Evolutionary conservation across 768 basidiomycete genomes (phyloP).

Genomic region (Russula sp.): DNA sequence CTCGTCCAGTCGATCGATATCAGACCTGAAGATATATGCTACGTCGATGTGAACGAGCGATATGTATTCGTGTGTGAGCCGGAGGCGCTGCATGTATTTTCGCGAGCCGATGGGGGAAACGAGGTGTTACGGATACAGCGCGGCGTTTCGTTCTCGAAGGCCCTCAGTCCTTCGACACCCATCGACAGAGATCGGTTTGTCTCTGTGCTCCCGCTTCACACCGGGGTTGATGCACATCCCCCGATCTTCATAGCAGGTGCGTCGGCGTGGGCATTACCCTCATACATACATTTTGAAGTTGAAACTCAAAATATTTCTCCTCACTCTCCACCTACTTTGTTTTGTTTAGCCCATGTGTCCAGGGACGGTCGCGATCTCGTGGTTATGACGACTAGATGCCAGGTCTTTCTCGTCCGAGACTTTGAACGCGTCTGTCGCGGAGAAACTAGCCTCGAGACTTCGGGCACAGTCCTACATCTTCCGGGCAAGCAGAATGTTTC

Average conservation of each 20-base stretch:
- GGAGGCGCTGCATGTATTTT: slow-evolving; percentile 51
- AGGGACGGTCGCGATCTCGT: slow-evolving; percentile 39
- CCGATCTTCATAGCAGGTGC: slow-evolving; percentile 17
- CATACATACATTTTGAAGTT: neutral
- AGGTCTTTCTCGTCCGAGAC: slow-evolving; percentile 38
- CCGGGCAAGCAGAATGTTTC: neutral
- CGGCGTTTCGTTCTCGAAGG: neutral
- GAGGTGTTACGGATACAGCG: slow-evolving; percentile 41
- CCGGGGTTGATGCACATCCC: neutral
- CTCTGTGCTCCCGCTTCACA: neutral
- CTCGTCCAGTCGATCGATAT: slow-evolving; percentile 49
- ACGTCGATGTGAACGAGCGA: slow-evolving; percentile 60
- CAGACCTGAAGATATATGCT: slow-evolving; percentile 41
- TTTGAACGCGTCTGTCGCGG: slow-evolving; percentile 35
- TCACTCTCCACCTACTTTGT: neutral
- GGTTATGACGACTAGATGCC: slow-evolving; percentile 30
- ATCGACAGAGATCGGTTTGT: slow-evolving; percentile 16
- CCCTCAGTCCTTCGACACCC: neutral
- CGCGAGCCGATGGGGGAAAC: slow-evolving; percentile 43
- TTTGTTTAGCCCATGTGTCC: slow-evolving; percentile 40
- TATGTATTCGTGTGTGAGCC: slow-evolving; percentile 61
- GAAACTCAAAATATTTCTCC: neutral
- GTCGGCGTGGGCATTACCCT: neutral
- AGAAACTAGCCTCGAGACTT: slow-evolving; percentile 9
- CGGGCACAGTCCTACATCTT: slow-evolving; percentile 6